phyloP scores from a whole-genome alignment of 352 stramenopile genomes.

The Thraustotheca clavata region DNA sequence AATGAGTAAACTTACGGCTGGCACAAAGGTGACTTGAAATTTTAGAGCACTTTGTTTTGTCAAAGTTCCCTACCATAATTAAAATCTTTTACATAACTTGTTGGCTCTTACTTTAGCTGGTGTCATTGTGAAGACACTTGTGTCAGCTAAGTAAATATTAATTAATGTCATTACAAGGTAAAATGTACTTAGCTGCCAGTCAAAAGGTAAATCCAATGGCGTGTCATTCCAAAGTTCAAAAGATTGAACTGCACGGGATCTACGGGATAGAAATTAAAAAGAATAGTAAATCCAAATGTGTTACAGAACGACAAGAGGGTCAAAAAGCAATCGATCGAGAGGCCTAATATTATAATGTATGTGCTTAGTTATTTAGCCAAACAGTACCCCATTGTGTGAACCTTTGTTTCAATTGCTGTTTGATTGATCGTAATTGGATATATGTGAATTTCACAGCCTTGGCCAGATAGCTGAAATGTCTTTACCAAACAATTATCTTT shows the following conservation, averaged over 20 bases:
- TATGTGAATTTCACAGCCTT: constrained; percentile 59
- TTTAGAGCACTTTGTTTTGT: not conserved
- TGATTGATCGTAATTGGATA: constrained; percentile 37
- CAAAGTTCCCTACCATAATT: not conserved
- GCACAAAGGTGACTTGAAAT: not conserved
- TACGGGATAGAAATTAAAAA: not conserved
- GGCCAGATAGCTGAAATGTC: constrained; percentile 54
- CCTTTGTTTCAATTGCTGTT: constrained; percentile 33
- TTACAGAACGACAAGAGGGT: constrained; percentile 25
- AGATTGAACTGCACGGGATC: constrained; percentile 25
- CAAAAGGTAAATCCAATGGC: constrained; percentile 47
- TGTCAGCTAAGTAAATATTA: not conserved
- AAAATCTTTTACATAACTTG: not conserved
- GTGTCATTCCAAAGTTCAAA: constrained; percentile 57
- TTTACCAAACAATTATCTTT: constrained; percentile 70
- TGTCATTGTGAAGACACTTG: not conserved
- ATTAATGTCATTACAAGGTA: not conserved
- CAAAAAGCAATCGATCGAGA: constrained; percentile 45
- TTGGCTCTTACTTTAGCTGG: not conserved
- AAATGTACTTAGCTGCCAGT: constrained; percentile 35
- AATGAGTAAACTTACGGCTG: not conserved
- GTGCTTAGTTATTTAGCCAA: not conserved
- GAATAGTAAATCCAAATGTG: not conserved
- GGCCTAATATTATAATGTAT: not conserved
- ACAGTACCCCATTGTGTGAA: constrained; percentile 34